Evolutionary conservation across 1,139 yeast genomes (phyloP).

Genomic region (Torulaspora pretoriensis): DNA sequence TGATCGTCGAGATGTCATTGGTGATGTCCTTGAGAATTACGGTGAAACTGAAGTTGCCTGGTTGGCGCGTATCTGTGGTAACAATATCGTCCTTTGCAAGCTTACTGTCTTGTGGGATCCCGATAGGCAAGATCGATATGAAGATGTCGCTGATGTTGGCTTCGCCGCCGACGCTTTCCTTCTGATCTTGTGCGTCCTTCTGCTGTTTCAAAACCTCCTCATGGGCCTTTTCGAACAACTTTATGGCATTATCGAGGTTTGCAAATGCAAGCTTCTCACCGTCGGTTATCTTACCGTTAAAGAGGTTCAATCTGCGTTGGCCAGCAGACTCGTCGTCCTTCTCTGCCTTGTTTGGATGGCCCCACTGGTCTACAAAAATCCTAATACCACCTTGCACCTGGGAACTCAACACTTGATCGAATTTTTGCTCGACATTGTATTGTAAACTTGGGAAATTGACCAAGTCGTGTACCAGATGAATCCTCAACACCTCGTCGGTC

Average conservation of each 20-base stretch:
- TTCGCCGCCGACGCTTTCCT: constrained; percentile 33
- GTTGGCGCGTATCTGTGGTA: constrained; percentile 38
- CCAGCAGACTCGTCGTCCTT: constrained; percentile 23
- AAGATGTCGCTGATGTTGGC: constrained; percentile 58
- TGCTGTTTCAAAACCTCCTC: constrained; percentile 31
- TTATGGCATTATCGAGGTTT: constrained; percentile 70
- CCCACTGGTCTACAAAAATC: constrained; percentile 48
- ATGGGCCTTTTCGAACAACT: constrained; percentile 41
- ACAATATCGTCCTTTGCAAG: constrained; percentile 38
- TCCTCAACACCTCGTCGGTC: constrained; percentile 70
- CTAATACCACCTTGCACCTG: constrained; percentile 90
- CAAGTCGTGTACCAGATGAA: constrained; percentile 81
- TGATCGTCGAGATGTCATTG: constrained; percentile 66
- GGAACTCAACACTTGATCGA: constrained; percentile 68
- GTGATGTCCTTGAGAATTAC: constrained; percentile 71
- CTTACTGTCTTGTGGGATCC: constrained; percentile 29
- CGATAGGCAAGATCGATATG: constrained; percentile 68
- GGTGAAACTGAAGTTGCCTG: constrained; percentile 59
- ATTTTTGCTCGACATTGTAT: constrained; percentile 59
- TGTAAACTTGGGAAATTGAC: constrained; percentile 67
- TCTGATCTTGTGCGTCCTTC: constrained; percentile 29
- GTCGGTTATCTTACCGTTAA: constrained; percentile 71
- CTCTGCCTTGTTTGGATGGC: constrained; percentile 26
- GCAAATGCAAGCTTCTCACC: constrained; percentile 91
- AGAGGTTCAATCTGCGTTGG: constrained; percentile 57